phyloP scores from a whole-genome alignment of 495 filamentous ascomycete species.

The Umbilicaria muhlenbergii region DNA sequence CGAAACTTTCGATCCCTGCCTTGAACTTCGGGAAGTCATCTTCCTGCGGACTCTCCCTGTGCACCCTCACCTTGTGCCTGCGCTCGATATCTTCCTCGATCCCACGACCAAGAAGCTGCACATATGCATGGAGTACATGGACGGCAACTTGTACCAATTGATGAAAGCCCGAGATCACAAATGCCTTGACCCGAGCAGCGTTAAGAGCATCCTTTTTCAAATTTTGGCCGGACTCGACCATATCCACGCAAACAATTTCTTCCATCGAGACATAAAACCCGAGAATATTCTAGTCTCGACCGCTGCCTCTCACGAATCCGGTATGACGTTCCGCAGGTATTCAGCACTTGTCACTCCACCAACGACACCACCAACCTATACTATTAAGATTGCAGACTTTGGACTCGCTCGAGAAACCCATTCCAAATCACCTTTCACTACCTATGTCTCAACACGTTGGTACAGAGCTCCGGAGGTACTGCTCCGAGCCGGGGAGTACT shows the following conservation, averaged over 20 bases:
- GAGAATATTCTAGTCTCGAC: slow-evolving; percentile 98
- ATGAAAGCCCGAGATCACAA: slow-evolving; percentile 99
- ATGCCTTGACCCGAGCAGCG: slow-evolving; percentile 70
- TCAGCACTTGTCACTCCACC: slow-evolving; percentile 89
- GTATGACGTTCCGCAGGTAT: slow-evolving; percentile 72
- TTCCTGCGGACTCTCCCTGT: slow-evolving; percentile 78
- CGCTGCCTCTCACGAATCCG: slow-evolving; percentile 64
- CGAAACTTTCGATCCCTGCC: slow-evolving; percentile 73
- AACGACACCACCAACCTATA: slow-evolving; percentile 81
- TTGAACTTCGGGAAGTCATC: slow-evolving; percentile 91
- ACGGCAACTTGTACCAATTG: slow-evolving; percentile 95
- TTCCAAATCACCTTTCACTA: slow-evolving; percentile 91
- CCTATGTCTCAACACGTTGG: slow-evolving; percentile 97
- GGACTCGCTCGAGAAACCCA: slow-evolving; percentile 95
- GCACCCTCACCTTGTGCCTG: slow-evolving; percentile 87
- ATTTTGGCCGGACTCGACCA: slow-evolving; percentile 93
- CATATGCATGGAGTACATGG: slow-evolving; percentile 99
- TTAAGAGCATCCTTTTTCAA: slow-evolving; percentile 96
- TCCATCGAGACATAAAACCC: slow-evolving; percentile 98
- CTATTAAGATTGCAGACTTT: slow-evolving; percentile 98
- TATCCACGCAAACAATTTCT: slow-evolving; percentile 93
- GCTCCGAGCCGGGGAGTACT: slow-evolving; percentile 90
- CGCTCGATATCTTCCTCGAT: slow-evolving; percentile 96
- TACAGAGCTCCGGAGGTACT: slow-evolving; percentile 96
- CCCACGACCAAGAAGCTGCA: slow-evolving; percentile 90